A percentile compares a stretch with the other conserved stretches of the same genome.
Evolutionary conservation across 805 yeast genomes (phyloP).

Genomic region (Wickerhamiella allomyrinae): DNA sequence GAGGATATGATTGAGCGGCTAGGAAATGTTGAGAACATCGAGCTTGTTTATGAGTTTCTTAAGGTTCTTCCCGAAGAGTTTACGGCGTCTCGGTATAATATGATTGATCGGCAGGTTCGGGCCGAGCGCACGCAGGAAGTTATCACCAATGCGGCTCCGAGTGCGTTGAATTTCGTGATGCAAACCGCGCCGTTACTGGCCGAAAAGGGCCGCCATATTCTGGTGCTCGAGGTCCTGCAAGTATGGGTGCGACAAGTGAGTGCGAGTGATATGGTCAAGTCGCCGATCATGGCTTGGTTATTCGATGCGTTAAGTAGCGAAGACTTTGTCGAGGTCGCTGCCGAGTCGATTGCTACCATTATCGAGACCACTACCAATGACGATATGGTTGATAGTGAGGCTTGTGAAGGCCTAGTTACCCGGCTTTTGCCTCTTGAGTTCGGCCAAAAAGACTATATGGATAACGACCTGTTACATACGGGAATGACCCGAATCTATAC

Average conservation of each 20-base stretch:
- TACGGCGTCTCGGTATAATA: slow-evolving; percentile 64
- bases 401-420: not conserved
- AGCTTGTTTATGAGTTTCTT: slow-evolving; percentile 54
- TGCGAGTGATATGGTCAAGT: slow-evolving; percentile 48
- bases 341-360: slow-evolving; percentile 75
- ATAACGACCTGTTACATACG: slow-evolving; percentile 15
- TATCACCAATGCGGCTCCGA: slow-evolving; percentile 50
- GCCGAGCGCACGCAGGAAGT: slow-evolving; percentile 42
- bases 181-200: slow-evolving; percentile 28
- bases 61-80: slow-evolving; percentile 87
- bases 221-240: slow-evolving; percentile 59
- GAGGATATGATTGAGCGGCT: slow-evolving; percentile 43
- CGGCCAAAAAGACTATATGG: slow-evolving; percentile 8
- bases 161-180: slow-evolving; percentile 49
- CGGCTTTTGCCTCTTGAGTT: slow-evolving; percentile 3
- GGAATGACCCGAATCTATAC: slow-evolving; percentile 43
- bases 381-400: not conserved
- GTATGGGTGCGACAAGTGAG: slow-evolving; percentile 89
- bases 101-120: slow-evolving; percentile 12
- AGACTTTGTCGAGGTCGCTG: slow-evolving; percentile 65
- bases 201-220: slow-evolving; percentile 15
- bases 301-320: slow-evolving; percentile 45
- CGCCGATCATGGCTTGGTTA: slow-evolving; percentile 52
- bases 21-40: slow-evolving; percentile 29
- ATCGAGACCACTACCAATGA: slow-evolving; percentile 21